These are phyloP conservation scores for Fraxinus americana DNA, from an alignment of 257 asterid species.

Conservation along the genomic window DNA sequence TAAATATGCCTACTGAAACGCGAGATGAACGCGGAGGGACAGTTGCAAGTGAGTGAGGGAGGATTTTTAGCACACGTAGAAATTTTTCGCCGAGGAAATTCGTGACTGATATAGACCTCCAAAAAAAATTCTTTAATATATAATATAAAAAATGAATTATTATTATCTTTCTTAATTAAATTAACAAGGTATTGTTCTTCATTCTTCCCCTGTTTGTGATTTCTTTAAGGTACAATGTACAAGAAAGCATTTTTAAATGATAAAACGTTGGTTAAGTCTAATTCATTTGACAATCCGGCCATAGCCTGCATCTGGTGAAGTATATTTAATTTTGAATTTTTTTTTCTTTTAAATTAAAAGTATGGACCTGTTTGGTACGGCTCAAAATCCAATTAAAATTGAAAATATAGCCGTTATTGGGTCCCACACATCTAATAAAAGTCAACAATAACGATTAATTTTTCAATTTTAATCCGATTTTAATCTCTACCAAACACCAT, in stretches of 20 bases:
- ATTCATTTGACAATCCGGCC: constrained; percentile 29
- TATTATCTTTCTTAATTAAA: background rate
- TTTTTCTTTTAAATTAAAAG: too few species aligned
- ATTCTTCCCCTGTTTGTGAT: background rate
- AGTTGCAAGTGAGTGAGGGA: constrained; percentile 46
- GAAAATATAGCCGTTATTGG: too few species aligned
- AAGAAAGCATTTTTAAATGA: constrained; percentile 12
- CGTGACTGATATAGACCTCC: too few species aligned
- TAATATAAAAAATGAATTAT: background rate
- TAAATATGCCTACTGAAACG: constrained; percentile 49
- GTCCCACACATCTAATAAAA: too few species aligned
- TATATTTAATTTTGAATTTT: too few species aligned
- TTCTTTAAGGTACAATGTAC: constrained; percentile 7
- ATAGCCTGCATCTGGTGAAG: constrained; percentile 26
- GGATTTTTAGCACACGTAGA: constrained; percentile 22
- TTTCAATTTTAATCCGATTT: too few species aligned
- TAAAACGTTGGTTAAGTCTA: constrained; percentile 24
- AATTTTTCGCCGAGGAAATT: background rate
- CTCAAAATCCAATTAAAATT: too few species aligned
- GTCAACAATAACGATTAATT: too few species aligned
- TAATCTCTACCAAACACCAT: too few species aligned
- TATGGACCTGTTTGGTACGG: too few species aligned
- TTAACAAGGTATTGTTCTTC: background rate
- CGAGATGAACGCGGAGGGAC: constrained; percentile 95
- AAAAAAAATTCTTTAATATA: too few species aligned